These are phyloP conservation scores for Neodidymelliopsis sp. DNA, from an alignment of 2,329 filamentous ascomycete species.

Conservation along the genomic window DNA sequence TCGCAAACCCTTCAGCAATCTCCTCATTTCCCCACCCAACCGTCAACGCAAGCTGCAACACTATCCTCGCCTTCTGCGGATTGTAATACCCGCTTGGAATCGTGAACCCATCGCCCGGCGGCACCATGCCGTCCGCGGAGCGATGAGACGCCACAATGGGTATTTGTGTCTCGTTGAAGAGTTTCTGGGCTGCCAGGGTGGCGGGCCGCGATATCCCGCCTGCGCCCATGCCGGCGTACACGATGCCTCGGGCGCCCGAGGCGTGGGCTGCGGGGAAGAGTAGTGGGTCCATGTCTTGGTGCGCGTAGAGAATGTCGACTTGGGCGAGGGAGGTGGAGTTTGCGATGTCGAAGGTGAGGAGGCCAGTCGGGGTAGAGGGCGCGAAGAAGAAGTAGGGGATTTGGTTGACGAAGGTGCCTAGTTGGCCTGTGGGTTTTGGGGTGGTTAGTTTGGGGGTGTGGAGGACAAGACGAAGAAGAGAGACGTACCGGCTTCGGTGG, in stretches of 20 bases:
- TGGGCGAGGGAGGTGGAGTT: conserved; percentile 59
- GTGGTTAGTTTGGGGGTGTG: too few relatives aligned
- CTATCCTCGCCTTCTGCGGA: conserved; percentile 63
- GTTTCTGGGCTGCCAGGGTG: conserved; percentile 49
- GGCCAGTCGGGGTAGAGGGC: conserved; percentile 54
- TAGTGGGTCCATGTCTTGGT: conserved; percentile 60
- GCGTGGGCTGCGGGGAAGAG: conserved; percentile 59
- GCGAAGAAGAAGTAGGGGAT: conserved; percentile 68
- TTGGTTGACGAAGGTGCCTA: conserved; percentile 66
- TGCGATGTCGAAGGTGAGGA: conserved; percentile 51
- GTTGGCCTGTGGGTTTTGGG: too few relatives aligned
- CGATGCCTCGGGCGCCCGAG: conserved; percentile 61
- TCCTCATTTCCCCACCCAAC: conserved; percentile 51
- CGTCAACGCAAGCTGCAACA: conserved; percentile 53
- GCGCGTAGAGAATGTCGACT: conserved; percentile 64
- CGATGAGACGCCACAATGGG: conserved; percentile 62
- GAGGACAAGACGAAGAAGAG: too few relatives aligned
- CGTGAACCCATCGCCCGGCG: conserved; percentile 38
- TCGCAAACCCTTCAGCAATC: conserved; percentile 50
- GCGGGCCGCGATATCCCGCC: conserved; percentile 53
- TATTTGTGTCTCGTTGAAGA: conserved; percentile 56
- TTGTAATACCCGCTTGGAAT: conserved; percentile 63
- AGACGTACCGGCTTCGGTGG: conserved; percentile 60
- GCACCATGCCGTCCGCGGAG: conserved; percentile 62
- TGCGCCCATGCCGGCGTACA: conserved; percentile 64